Base-by-base conservation (phyloP, 179 eudicot genomes). In the Drosera spatulata region DNA sequence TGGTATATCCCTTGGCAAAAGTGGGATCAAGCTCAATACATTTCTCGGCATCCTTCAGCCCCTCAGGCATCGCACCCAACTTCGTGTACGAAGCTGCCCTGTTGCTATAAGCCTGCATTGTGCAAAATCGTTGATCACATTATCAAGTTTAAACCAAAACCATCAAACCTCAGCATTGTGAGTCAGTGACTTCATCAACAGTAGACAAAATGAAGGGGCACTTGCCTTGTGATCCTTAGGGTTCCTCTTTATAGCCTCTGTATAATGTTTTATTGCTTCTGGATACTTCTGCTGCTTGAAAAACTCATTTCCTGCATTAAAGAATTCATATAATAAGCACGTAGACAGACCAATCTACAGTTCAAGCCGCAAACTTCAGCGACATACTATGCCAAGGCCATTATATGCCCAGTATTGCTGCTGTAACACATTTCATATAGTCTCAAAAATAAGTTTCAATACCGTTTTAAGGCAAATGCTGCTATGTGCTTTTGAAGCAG, bases 21-120 rank as follows among this genome's bases (percentile, higher is more conserved):
- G 85, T 69, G 55, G 98, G 96, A 70, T 91, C 98, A 50, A 91
- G 89, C 70, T 91, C 98, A 58, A 91, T 80, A 75, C 98, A 91
- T 70, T 85, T 91, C 69, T 88, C 96, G 2, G 98, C 91, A 69
- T 88, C 98, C 67, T 88, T 91, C 66, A 91, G 69, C 5, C 85
- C 98, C 76, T 91, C 96, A 1, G 96, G 98, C 86, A 91, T 48
- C 6, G 98, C 98, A 56, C 80, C 87, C 58, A 91, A 69, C 63
- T 91, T 91, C 5, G 96, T 91, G 80, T 91, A 91, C 67, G 81
- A 72, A 56, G 98, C 96, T 71, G 96, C 98, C 59, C 95, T 80
- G 55, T 91, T 91, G 70, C 96, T 91, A 63, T 85, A 88, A 22
- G 86, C 87, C 98, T 91, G 71, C 50, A 66, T 9, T 62, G 15